These are phyloP conservation scores for Thermomucor indicae-seudaticae DNA, from an alignment of 371 early-diverging fungal species.

Conservation along the genomic window DNA sequence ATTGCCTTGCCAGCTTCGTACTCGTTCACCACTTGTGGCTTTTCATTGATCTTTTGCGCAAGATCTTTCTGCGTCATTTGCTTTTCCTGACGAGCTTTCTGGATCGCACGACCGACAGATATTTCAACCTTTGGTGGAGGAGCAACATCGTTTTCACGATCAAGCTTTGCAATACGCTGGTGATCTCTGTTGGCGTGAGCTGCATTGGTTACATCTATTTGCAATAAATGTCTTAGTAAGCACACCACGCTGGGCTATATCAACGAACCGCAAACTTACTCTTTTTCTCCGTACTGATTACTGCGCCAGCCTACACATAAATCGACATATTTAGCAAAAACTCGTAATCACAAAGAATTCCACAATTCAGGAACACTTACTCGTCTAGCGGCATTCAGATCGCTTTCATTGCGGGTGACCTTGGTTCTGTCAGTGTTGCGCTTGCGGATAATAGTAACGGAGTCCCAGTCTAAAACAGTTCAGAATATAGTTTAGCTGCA, in stretches of 20 bases:
- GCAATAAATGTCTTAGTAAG: neutral
- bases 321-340: neutral
- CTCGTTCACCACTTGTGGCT: conserved; percentile 81
- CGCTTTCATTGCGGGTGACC: conserved; percentile 62
- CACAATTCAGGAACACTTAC: conserved; percentile 59
- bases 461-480: conserved; percentile 62
- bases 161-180: conserved; percentile 83
- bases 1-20: conserved; percentile 88
- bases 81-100: conserved; percentile 76
- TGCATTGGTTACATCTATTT: conserved; percentile 53
- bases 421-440: conserved; percentile 56
- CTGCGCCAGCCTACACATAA: conserved; percentile 58
- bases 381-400: conserved; percentile 80
- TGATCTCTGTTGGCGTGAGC: conserved; percentile 73
- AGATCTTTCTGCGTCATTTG: conserved; percentile 88
- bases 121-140: conserved; percentile 71
- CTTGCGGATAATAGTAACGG: conserved; percentile 77
- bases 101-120: conserved; percentile 83
- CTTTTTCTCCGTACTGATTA: conserved; percentile 72
- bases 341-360: conserved; percentile 8
- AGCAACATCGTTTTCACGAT: conserved; percentile 82
- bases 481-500: neutral
- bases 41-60: conserved; percentile 78
- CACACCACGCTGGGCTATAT: too few relatives aligned
- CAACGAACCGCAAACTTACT: conserved; percentile 22